Evolutionary conservation across 306 rosid species (phyloP), one percentile per base, ranked within the genome.

Genomic region (Echinosophora koreensis): DNA sequence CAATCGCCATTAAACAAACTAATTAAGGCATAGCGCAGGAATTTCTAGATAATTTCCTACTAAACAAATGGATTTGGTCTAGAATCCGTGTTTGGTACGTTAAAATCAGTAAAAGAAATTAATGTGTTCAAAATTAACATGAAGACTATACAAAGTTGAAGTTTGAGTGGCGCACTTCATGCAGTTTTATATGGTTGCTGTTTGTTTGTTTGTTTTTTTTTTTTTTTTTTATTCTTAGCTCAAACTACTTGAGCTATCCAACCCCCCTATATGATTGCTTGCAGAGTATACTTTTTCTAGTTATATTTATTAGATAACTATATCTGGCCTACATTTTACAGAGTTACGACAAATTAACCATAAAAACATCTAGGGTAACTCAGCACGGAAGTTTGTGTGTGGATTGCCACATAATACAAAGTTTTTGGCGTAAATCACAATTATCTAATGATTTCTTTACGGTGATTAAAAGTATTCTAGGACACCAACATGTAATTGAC

Each of bases 91-190:
- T 54, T 64, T 54, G 60, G 58, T 18, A 55, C 58, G 52, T 71
- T 56, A 65, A 71, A 22, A 38, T 66, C 15, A 52, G 1, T 22
- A 2, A 71, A 17, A 47, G 14, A 13, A 54, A 14, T 6, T 73
- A 58, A 28, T 47, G 22, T 28, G 69, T 73, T 73, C 32, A 44
- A 60, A 73, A 58, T 42, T 58, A 73, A 61, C 59, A 59, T 44
- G 60, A 73, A 46, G 60, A 15, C 2, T 15, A 15, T 59, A 73
- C 57, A 27, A 73, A 18, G 39, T 71, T 46, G 66, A 70, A 38
- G 37, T 60, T 14, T 22, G 63, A 60, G 42, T 32, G 66, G 10
- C 42, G 42, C 66, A 60, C 17, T 60, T 60, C 66, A 32, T 32
- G 66, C 42, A 0, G 42, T 60, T 22, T n/a, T n/a, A n/a, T n/a